A percentile compares a stretch with the other conserved stretches of the same genome.
Conservation (phyloP, 371 early-diverging fungal species). For the Circinella minor region DNA sequence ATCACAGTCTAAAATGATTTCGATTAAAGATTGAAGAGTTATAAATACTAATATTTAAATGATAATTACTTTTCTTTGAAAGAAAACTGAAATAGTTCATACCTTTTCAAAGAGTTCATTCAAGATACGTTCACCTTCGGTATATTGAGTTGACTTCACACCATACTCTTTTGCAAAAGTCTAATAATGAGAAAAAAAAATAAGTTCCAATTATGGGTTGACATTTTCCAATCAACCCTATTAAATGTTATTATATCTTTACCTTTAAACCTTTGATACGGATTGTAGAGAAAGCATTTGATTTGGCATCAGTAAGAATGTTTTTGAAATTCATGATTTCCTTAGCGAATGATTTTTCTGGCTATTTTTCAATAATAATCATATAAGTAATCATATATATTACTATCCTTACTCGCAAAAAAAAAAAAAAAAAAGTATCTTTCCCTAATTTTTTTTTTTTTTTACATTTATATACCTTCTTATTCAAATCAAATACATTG, state of each 20-base stretch:
- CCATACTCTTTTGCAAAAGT: conserved; percentile 35
- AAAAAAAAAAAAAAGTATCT: too few species aligned
- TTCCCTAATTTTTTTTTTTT: not conserved
- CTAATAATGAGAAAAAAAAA: not conserved
- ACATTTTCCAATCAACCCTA: conserved; percentile 23
- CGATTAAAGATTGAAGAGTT: too few species aligned
- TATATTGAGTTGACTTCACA: conserved; percentile 36
- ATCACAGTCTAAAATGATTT: conserved; percentile 22
- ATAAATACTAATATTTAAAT: too few species aligned
- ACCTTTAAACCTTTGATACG: conserved; percentile 9
- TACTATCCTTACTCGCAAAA: not conserved
- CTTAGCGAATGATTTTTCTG: conserved; percentile 21
- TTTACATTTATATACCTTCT: conserved; percentile 4
- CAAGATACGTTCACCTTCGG: conserved; percentile 32
- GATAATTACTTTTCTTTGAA: too few species aligned
- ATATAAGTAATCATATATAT: not conserved
- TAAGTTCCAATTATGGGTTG: not conserved
- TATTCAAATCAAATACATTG: conserved; percentile 6
- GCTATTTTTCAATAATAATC: conserved; percentile 11
- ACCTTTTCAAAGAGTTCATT: conserved; percentile 36
- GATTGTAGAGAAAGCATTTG: conserved; percentile 1
- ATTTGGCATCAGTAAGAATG: conserved; percentile 2
- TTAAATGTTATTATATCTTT: not conserved
- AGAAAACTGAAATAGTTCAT: not conserved
- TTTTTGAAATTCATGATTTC: conserved; percentile 21